Evolutionary conservation across 2,329 filamentous ascomycete genomes (phyloP).

Genomic region (Orbilia ellipsospora): DNA sequence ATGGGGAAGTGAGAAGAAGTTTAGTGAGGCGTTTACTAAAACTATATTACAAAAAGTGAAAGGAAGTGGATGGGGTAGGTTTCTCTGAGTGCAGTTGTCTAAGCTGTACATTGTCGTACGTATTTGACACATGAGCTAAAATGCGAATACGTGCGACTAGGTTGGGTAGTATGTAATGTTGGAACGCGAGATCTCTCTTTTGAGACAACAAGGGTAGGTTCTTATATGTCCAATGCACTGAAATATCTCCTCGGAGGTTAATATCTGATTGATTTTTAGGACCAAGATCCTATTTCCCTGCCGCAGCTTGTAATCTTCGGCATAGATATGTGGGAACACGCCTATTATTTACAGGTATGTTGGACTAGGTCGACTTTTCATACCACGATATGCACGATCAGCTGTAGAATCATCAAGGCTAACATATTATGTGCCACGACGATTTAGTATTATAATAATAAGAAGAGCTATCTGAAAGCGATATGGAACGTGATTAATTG

Average conservation of each 20-base stretch:
- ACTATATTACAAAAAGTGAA: conserved; percentile 76
- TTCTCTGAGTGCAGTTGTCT: background rate
- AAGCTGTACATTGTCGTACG: too few relatives aligned
- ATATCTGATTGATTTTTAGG: conserved; percentile 61
- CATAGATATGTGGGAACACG: conserved; percentile 90
- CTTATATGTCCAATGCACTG: background rate
- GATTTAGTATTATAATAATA: conserved; percentile 77
- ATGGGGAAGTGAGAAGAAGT: conserved; percentile 75
- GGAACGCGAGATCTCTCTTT: conserved; percentile 73
- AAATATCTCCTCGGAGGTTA: background rate
- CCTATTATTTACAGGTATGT: conserved; percentile 76
- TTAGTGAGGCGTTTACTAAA: conserved; percentile 73
- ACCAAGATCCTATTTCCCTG: conserved; percentile 80
- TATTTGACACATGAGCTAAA: too few relatives aligned
- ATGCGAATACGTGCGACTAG: background rate
- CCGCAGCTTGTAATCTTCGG: conserved; percentile 77
- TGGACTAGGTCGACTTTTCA: background rate
- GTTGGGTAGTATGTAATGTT: conserved; percentile 77
- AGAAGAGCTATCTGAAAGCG: conserved; percentile 78
- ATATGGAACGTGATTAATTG: conserved; percentile 85
- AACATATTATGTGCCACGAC: background rate
- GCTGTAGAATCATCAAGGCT: background rate
- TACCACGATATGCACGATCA: background rate
- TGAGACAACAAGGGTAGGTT: conserved; percentile 73
- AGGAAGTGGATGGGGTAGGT: conserved; percentile 79